Evolutionary conservation across 169 alveolate genomes (phyloP), one percentile per base, ranked within the genome.

Genomic region (Plasmodium knowlesi): DNA sequence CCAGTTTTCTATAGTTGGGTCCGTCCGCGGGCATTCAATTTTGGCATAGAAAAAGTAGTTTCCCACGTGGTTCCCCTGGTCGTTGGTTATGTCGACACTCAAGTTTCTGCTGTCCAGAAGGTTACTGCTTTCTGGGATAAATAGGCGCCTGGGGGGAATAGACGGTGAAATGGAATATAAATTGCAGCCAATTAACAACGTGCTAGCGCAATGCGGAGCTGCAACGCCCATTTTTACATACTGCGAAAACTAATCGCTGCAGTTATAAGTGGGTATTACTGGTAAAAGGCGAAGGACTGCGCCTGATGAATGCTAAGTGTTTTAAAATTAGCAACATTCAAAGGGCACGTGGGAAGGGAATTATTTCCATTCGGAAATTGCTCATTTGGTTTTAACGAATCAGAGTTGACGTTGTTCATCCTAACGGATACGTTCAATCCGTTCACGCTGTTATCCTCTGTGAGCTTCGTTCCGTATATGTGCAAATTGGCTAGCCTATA

Each of bases 41-140:
- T 79, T 89, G 80, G 83, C 90, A 50, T 89, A 89, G 61, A 89
- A 89, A 79, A 10, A 89, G 53, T 89, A 89, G 54, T 89, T 89
- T 22, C 50, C 76, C 70, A 78, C 72, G 72, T 79, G 80, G 37
- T 61, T 43, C 16, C 90, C 90, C 37, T 79, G 79, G 32, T 89
- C 90, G 39, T 67, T 80, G 32, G 88, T 79, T 78, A 89, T 89
- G 32, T 79, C 83, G 50, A 89, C 54, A 22, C 12, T 80, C 34
- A 89, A 9, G 32, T 61, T 67, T 79, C 72, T 34, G 37, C 91
- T 89, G 34, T 79, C 76, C 72, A 89, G 67, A 32, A 43, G 5
- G 16, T 54, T 32, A 12, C n/a, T 67, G 76, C 22, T 70, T 61
- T 41, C 90, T 14, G 94, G 94, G 50, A 89, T 32, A 80, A 89